Evolutionary conservation across 768 basidiomycete genomes (phyloP).

Genomic region (Clathrus columnatus): DNA sequence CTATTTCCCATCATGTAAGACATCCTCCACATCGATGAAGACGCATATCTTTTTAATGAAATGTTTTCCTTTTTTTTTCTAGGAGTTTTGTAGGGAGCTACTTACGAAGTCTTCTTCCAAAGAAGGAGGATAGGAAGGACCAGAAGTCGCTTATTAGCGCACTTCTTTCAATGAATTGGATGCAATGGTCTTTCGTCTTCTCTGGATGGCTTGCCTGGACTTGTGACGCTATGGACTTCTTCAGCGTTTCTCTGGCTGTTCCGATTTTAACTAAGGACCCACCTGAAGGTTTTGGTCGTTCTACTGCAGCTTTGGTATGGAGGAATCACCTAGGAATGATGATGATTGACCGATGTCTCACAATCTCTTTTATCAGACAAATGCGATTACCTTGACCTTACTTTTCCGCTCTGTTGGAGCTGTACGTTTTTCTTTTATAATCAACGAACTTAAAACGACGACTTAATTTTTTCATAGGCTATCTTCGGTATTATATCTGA

Average conservation of each 20-base stretch:
- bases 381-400: conserved; percentile 84
- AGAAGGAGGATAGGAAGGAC: conserved; percentile 30
- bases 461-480: conserved; percentile 24
- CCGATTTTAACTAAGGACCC: conserved; percentile 16
- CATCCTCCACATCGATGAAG: neutral
- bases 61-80: neutral
- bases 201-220: conserved; percentile 79
- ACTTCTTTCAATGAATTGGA: conserved; percentile 34
- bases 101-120: conserved; percentile 38
- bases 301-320: conserved; percentile 37
- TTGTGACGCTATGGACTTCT: conserved; percentile 82
- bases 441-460: neutral
- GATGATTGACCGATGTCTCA: conserved; percentile 27
- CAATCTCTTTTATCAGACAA: conserved; percentile 35
- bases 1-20: neutral
- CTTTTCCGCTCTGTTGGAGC: conserved; percentile 83
- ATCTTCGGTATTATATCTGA: conserved; percentile 83
- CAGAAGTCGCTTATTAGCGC: conserved; percentile 36
- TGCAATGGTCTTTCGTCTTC: conserved; percentile 25
- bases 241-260: conserved; percentile 43
- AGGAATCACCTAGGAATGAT: conserved; percentile 31
- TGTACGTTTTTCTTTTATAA: conserved; percentile 24
- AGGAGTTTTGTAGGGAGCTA: neutral
- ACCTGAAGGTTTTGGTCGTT: conserved; percentile 33
- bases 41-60: no score